phyloP scores from a whole-genome alignment of 2,329 filamentous ascomycete genomes.

The Colletotrichum lentis region DNA sequence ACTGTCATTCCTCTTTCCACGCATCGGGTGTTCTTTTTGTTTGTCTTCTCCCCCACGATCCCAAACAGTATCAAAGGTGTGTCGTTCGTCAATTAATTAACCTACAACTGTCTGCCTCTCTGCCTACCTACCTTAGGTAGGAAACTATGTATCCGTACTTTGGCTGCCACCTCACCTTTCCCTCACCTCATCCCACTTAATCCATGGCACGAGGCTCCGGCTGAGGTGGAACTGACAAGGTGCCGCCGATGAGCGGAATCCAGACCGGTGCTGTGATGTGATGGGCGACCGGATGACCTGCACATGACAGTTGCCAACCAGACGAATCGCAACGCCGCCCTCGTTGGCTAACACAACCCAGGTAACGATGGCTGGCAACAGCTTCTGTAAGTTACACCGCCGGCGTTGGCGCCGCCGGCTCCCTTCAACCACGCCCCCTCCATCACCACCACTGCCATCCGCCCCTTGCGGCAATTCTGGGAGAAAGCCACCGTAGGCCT shows the following conservation, averaged over 20 bases:
- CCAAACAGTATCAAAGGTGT: neutral
- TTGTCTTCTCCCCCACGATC: neutral
- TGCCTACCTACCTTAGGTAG: too few relatives aligned
- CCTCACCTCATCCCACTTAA: slow-evolving; percentile 13
- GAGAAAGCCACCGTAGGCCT: slow-evolving; percentile 24
- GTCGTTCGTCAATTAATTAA: neutral
- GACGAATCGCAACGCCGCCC: slow-evolving; percentile 30
- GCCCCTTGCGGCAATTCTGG: slow-evolving; percentile 33
- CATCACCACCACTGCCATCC: slow-evolving; percentile 19
- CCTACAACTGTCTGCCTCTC: neutral
- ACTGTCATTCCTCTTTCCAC: too few relatives aligned
- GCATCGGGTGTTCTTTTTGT: neutral
- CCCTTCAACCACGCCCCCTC: slow-evolving; percentile 29
- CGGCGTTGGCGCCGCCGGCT: slow-evolving; percentile 4
- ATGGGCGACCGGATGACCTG: slow-evolving; percentile 26
- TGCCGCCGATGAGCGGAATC: slow-evolving; percentile 22
- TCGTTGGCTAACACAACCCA: slow-evolving; percentile 9
- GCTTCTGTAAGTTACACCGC: slow-evolving; percentile 25
- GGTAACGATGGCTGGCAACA: slow-evolving; percentile 10
- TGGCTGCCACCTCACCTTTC: neutral
- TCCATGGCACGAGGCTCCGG: slow-evolving; percentile 28
- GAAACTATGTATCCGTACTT: too few relatives aligned
- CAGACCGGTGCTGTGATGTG: slow-evolving; percentile 12
- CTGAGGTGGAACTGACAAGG: neutral
- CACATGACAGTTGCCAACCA: slow-evolving; percentile 30